phyloP scores from a whole-genome alignment of 495 filamentous ascomycete genomes.

The Tuber aestivum region DNA sequence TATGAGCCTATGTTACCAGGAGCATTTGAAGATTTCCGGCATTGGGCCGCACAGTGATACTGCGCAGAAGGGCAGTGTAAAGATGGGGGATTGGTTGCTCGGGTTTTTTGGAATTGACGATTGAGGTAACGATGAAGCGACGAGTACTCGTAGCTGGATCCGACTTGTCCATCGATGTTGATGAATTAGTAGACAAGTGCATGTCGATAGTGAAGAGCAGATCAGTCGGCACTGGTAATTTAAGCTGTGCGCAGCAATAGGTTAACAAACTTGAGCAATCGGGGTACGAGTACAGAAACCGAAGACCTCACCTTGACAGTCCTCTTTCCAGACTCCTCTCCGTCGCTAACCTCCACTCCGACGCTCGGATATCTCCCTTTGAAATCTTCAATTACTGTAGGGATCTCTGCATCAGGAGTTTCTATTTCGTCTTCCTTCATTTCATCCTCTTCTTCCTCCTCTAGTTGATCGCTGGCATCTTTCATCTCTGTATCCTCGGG shows the following conservation, averaged over 20 bases:
- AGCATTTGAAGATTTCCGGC: slow-evolving; percentile 38
- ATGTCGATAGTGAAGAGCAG: slow-evolving; percentile 38
- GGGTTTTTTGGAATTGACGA: slow-evolving; percentile 31
- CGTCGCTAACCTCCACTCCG: slow-evolving; percentile 7
- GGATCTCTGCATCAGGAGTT: slow-evolving; percentile 5
- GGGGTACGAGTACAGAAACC: not conserved
- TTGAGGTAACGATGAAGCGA: slow-evolving; percentile 38
- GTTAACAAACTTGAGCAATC: slow-evolving; percentile 2
- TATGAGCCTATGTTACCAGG: slow-evolving; percentile 12
- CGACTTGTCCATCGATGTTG: slow-evolving; percentile 12
- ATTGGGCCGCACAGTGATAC: slow-evolving; percentile 30
- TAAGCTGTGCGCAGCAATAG: slow-evolving; percentile 18
- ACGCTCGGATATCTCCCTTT: not conserved
- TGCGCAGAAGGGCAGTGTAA: slow-evolving; percentile 33
- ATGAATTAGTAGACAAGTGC: slow-evolving; percentile 14
- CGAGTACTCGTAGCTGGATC: slow-evolving; percentile 29
- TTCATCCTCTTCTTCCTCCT: slow-evolving; percentile 34
- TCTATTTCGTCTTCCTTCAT: slow-evolving; percentile 19
- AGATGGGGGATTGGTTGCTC: slow-evolving; percentile 30
- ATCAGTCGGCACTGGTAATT: slow-evolving; percentile 28
- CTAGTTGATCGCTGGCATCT: slow-evolving; percentile 19
- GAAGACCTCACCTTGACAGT: slow-evolving; percentile 18
- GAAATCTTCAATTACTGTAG: slow-evolving; percentile 14
- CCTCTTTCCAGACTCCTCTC: slow-evolving; percentile 16
- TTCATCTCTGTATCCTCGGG: slow-evolving; percentile 26